These are phyloP conservation scores for Pseudopyrenochaeta lycopersici DNA, from an alignment of 2,329 filamentous ascomycete genomes.

Conservation along the genomic window DNA sequence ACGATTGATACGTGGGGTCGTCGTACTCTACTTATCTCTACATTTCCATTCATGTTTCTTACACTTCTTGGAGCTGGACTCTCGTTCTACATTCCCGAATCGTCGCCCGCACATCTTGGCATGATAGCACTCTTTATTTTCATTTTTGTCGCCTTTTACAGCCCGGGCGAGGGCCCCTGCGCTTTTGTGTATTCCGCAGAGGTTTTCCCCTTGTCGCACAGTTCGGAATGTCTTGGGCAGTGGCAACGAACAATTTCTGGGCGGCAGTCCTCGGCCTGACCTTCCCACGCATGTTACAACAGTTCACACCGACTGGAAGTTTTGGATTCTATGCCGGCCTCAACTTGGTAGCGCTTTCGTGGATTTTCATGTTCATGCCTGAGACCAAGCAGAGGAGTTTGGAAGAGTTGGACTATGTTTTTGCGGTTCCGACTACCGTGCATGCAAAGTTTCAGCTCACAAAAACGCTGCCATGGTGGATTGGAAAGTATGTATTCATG, in stretches of 20 bases:
- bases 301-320: conserved; percentile 58
- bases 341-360: conserved; percentile 66
- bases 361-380: conserved; percentile 66
- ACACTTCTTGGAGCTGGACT: conserved; percentile 51
- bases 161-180: not conserved
- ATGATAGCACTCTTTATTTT: conserved; percentile 1
- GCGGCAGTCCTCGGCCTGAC: conserved; percentile 57
- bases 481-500: conserved; percentile 3
- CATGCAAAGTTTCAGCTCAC: conserved; percentile 43
- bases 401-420: conserved; percentile 56
- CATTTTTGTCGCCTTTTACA: not conserved
- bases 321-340: conserved; percentile 68
- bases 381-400: conserved; percentile 55
- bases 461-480: conserved; percentile 11
- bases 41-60: conserved; percentile 56
- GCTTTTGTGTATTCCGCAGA: not conserved
- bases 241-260: conserved; percentile 64
- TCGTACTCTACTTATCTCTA: conserved; percentile 43
- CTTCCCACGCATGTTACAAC: conserved; percentile 63
- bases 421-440: conserved; percentile 47
- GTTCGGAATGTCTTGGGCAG: conserved; percentile 71
- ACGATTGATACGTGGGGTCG: conserved; percentile 46
- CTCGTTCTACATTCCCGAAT: conserved; percentile 1
- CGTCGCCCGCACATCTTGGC: conserved; percentile 3
- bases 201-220: conserved; percentile 69